Evolutionary conservation across 306 rosid genomes (phyloP), one percentile per base, ranked within the genome.

Genomic region (Pachyrhizus erosus): DNA sequence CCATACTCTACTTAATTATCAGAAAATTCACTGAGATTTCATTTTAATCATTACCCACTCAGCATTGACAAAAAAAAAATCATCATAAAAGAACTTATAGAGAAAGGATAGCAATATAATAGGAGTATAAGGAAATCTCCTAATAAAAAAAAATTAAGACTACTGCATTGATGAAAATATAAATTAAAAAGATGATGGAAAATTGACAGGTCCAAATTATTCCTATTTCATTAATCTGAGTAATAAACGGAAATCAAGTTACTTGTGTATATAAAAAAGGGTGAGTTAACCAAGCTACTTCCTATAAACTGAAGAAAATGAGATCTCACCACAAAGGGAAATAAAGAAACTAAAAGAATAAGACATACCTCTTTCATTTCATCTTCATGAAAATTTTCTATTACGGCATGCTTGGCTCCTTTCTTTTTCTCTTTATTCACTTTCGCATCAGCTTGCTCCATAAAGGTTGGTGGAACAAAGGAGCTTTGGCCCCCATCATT

Each of bases 401-500:
- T 91, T 69, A 84, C 87, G 33, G 83, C 68, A 34, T 89, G 92
- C 83, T 84, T 92, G 9, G 64, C 43, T 48, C 91, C 88, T 82
- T 87, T 94, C 90, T 88, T 94, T 88, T 88, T 94, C 85, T 91
- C 92, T 81, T 91, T 94, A 69, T 73, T 87, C 64, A 62, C 80
- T 82, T 85, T 93, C 48, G 89, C 98, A 89, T 92, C 97, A 82
- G 98, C 97, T 84, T 86, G 95, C 86, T 94, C 98, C 12, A 92
- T 85, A 46, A 88, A 83, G 27, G 97, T 94, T 82, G 96, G 98
- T 70, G 97, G 98, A 77, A 94, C 97, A 85, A 94, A 91, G 67
- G 97, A 92, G 82, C 98, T 94, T 87, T 91, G 92, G 80, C 92
- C 98, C 74, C 88, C 98, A 83, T 91, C 95, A 74, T 92, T 89